Evolutionary conservation across 768 basidiomycete species (phyloP).

Genomic region (Trametes sanguinea): DNA sequence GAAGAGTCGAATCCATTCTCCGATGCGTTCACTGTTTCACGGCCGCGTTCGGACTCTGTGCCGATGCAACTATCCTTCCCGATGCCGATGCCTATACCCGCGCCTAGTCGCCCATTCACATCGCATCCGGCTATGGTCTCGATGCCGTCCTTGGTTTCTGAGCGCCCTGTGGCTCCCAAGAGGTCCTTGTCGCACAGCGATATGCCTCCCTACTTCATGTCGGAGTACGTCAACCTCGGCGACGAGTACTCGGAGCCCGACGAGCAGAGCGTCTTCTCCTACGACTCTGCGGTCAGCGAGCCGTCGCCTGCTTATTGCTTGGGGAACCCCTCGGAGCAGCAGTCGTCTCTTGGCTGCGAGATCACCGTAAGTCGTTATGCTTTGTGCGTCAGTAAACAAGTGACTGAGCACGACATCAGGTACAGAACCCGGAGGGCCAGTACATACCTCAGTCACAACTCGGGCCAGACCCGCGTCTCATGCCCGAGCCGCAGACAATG

Average conservation of each 20-base stretch:
- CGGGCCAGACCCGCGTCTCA: not conserved
- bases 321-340: conserved; percentile 7
- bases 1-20: conserved; percentile 12
- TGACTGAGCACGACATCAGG: not conserved
- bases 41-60: conserved; percentile 1
- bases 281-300: conserved; percentile 8
- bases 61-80: not conserved
- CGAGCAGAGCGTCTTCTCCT: conserved; percentile 18
- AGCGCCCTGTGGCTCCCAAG: conserved; percentile 11
- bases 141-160: conserved; percentile 10
- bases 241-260: conserved; percentile 16
- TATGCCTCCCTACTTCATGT: conserved; percentile 7
- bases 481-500: conserved; percentile 6
- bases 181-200: conserved; percentile 13
- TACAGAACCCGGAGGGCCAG: conserved; percentile 7
- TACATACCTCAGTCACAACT: conserved; percentile 14
- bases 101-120: not conserved
- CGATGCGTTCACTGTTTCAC: conserved; percentile 1
- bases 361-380: not conserved
- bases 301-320: conserved; percentile 4
- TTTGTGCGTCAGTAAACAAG: not conserved
- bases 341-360: conserved; percentile 7
- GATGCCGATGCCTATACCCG: not conserved
- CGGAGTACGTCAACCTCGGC: conserved; percentile 16
- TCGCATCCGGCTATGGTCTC: conserved; percentile 7